Conservation (phyloP, 331 rosid genomes). For the Acacia concinna region DNA sequence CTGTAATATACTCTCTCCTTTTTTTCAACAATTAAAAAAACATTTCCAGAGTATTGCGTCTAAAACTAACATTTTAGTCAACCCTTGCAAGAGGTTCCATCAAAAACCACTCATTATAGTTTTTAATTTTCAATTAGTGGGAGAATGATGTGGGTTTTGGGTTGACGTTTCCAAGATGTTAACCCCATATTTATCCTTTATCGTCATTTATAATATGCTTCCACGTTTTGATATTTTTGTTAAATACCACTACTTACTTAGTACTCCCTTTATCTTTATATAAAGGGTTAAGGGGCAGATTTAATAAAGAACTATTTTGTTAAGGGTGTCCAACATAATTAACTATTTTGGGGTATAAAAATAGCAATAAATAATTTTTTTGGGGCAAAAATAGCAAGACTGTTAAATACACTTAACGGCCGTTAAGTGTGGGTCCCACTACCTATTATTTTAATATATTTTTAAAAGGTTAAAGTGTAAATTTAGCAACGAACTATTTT, state of each 20-base stretch:
- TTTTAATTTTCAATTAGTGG: slow-evolving; percentile 11
- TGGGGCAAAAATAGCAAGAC: no score
- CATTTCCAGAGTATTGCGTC: not conserved
- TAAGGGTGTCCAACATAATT: no score
- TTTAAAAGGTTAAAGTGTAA: no score
- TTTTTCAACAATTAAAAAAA: not conserved
- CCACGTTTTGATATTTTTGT: not conserved
- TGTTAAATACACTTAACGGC: no score
- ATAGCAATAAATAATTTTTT: no score
- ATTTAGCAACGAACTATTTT: no score
- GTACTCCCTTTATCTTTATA: no score
- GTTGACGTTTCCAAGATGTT: slow-evolving; percentile 11
- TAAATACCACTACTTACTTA: not conserved
- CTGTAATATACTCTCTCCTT: not conserved
- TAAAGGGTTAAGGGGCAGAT: no score
- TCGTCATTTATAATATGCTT: not conserved
- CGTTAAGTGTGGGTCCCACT: no score
- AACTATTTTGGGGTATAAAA: no score
- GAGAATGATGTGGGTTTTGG: not conserved
- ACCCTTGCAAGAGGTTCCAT: slow-evolving; percentile 13
- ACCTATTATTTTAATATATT: no score
- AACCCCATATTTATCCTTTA: not conserved
- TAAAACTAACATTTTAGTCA: slow-evolving; percentile 11
- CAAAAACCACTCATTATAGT: not conserved
- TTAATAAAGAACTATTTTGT: no score